Evolutionary conservation across 2,329 filamentous ascomycete species (phyloP), one percentile per base, ranked within the genome.

Genomic region (Biscogniauxia mediterranea): DNA sequence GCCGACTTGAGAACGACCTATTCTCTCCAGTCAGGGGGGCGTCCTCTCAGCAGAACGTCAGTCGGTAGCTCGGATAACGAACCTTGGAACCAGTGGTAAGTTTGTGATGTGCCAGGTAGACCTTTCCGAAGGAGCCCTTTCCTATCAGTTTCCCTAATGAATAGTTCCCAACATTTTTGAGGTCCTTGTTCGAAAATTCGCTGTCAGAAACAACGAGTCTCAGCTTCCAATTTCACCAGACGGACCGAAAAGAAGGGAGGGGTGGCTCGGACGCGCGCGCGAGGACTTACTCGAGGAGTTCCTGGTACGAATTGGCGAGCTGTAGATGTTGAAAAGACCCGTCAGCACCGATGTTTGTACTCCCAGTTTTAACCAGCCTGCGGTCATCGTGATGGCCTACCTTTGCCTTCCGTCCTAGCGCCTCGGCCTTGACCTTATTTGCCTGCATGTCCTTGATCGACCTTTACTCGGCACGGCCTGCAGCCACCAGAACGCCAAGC

Each of bases 11-110:
- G 91, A 42, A 99, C 95, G 70, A 99, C 95, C 92, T 96, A 74
- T 55, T 52, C 25, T 55, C 56, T 52, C 25, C 54, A 49, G 67
- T 66, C 61, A 71, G 62, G 56, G 56, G 49, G 57, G 8, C 32
- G 56, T 46, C 25, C 25, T 8, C 21, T 46, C 38, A 32, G 50
- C 46, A 46, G 60, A 54, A 53, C 32, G 28, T 21, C 38, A 46
- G 17, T 57, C 56, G 42, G 23, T 55, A 42, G 52, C 50, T 51
- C 50, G n/a, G 50, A 38, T 54, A 55, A 73, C 81, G 64, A 73
- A 94, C 93, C 87, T 97, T 98, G 74, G 93, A 97, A 72, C 93
- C 94, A 87, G 97, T 97, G 72, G 92, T 98, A 76, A 99, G 92
- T 77, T 97, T 98, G 78, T 99, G 95, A 53, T 89, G 88, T 61